Conservation (phyloP, 345 rosid genomes). For the Linum usitatissimum region DNA sequence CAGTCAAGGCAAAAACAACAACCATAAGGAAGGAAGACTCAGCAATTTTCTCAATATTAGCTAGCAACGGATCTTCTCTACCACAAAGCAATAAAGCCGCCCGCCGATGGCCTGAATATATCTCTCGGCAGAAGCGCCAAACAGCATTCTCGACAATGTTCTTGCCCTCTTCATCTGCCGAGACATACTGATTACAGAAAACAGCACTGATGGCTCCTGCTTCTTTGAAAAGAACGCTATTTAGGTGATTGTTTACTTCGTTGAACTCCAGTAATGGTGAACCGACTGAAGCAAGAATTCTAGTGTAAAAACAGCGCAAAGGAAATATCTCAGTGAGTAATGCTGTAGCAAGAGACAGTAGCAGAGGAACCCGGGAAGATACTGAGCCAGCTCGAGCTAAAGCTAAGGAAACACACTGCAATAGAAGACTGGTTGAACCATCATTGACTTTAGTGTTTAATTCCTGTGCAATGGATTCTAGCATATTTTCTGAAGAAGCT, state of each 20-base stretch:
- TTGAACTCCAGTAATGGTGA: conserved; percentile 19
- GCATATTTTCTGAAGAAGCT: conserved; percentile 41
- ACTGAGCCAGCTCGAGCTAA: conserved; percentile 66
- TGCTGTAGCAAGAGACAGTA: conserved; percentile 55
- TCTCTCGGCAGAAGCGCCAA: conserved; percentile 68
- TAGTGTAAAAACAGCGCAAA: conserved; percentile 33
- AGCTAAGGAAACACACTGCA: conserved; percentile 58
- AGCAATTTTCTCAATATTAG: conserved; percentile 64
- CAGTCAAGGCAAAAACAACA: conserved; percentile 64
- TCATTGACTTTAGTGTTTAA: conserved; percentile 31
- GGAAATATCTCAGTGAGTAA: conserved; percentile 68
- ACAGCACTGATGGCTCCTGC: conserved; percentile 36
- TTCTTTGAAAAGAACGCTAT: conserved; percentile 56
- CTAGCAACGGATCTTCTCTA: conserved; percentile 41
- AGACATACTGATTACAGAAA: conserved; percentile 25
- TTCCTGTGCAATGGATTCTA: conserved; percentile 35
- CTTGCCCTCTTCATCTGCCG: conserved; percentile 51
- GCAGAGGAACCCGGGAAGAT: conserved; percentile 40
- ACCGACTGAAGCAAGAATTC: conserved; percentile 26
- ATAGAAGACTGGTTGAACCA: conserved; percentile 27
- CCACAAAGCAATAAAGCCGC: conserved; percentile 55
- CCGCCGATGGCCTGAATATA: conserved; percentile 59
- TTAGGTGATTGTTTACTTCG: conserved; percentile 45
- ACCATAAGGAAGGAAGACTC: conserved; percentile 93
- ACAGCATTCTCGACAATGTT: conserved; percentile 48